Evolutionary conservation across 805 yeast genomes (phyloP).

Genomic region (Wickerhamomyces rabaulensis): DNA sequence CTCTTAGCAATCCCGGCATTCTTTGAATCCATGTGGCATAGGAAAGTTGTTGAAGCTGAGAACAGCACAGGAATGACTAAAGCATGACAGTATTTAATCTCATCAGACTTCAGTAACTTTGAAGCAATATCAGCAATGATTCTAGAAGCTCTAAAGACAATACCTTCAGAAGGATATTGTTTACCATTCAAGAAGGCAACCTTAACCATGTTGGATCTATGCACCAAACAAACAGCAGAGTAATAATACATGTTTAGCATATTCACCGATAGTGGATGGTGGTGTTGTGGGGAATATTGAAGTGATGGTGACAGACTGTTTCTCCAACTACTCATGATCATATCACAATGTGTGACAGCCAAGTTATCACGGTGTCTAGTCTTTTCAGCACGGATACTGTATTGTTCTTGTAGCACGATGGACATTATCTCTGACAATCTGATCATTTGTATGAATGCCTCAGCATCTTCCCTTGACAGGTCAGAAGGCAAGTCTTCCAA

Average conservation of each 20-base stretch:
- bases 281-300: slow-evolving; percentile 55
- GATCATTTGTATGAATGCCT: slow-evolving; percentile 56
- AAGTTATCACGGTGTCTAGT: slow-evolving; percentile 40
- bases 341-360: slow-evolving; percentile 54
- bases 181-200: slow-evolving; percentile 25
- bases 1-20: slow-evolving; percentile 29
- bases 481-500: slow-evolving; percentile 60
- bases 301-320: slow-evolving; percentile 57
- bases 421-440: slow-evolving; percentile 70
- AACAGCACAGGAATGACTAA: slow-evolving; percentile 52
- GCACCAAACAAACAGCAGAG: slow-evolving; percentile 64
- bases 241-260: slow-evolving; percentile 65
- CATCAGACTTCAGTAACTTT: slow-evolving; percentile 44
- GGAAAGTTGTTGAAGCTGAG: slow-evolving; percentile 63
- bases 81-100: slow-evolving; percentile 51
- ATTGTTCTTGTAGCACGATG: slow-evolving; percentile 61
- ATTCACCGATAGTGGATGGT: slow-evolving; percentile 44
- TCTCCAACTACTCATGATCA: slow-evolving; percentile 75
- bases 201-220: slow-evolving; percentile 58
- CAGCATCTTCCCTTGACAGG: slow-evolving; percentile 44
- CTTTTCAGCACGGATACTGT: slow-evolving; percentile 61
- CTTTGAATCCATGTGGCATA: slow-evolving; percentile 54
- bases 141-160: slow-evolving; percentile 77
- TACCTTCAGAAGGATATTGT: slow-evolving; percentile 40
- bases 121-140: slow-evolving; percentile 63